A percentile compares a stretch with the other conserved stretches of the same genome.
These are phyloP conservation scores for Metroxylon sagu DNA, from an alignment of 176 grass and related monocot species.

Conservation along the genomic window DNA sequence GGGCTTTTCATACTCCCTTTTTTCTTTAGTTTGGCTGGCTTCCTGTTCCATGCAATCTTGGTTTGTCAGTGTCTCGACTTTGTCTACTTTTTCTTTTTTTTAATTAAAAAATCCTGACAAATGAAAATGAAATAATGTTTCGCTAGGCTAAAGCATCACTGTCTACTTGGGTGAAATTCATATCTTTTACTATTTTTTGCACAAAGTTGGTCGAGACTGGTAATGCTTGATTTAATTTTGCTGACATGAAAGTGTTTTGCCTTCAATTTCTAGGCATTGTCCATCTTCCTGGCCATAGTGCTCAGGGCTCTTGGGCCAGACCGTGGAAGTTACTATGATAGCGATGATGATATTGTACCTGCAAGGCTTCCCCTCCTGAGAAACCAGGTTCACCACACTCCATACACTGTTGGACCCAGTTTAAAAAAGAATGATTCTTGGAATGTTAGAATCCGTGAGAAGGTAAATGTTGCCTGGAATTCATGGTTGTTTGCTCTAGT, in stretches of 20 bases:
- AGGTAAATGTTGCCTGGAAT: conserved; percentile 21
- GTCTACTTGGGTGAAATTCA: too few relatives aligned
- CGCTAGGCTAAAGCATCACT: too few relatives aligned
- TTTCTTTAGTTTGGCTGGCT: too few relatives aligned
- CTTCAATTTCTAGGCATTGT: conserved; percentile 39
- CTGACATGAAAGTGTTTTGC: not conserved
- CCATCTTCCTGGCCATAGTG: conserved; percentile 61
- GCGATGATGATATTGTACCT: conserved; percentile 57
- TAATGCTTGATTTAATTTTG: not conserved
- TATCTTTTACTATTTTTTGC: too few relatives aligned
- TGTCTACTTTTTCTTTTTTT: too few relatives aligned
- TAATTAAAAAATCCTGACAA: too few relatives aligned
- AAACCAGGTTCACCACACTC: conserved; percentile 38
- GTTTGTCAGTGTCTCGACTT: too few relatives aligned
- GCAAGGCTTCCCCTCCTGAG: conserved; percentile 78
- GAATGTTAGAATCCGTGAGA: conserved; percentile 55
- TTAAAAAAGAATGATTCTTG: conserved; percentile 54
- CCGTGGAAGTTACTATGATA: conserved; percentile 51
- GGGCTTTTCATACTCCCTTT: too few relatives aligned
- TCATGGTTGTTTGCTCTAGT: not conserved
- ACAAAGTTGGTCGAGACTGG: too few relatives aligned
- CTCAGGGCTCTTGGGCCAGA: conserved; percentile 74
- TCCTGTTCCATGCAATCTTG: too few relatives aligned
- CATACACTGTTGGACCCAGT: conserved; percentile 26
- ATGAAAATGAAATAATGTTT: too few relatives aligned